Evolutionary conservation across 1,284 basidiomycete genomes (phyloP).

Genomic region (Boletus mariae): DNA sequence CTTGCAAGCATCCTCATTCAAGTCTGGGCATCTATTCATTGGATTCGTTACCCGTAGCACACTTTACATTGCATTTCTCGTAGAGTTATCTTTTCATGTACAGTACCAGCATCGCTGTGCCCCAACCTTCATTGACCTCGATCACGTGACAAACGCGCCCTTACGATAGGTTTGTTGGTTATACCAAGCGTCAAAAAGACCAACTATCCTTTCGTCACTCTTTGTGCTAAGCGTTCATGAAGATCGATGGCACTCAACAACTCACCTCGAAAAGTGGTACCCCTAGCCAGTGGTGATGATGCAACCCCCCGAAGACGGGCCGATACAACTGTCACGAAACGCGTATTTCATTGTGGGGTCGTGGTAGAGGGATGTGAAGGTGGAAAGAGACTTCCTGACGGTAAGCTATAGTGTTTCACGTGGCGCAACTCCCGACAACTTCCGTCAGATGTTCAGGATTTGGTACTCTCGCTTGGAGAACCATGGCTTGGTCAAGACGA

Average conservation of each 20-base stretch:
- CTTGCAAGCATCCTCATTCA: constrained; percentile 21
- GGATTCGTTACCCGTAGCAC: constrained; percentile 9
- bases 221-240: constrained; percentile 17
- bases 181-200: constrained; percentile 1
- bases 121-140: constrained; percentile 6
- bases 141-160: constrained; percentile 28
- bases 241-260: constrained; percentile 41
- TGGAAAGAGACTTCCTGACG: constrained; percentile 63
- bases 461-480: constrained; percentile 71
- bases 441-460: constrained; percentile 67
- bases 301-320: constrained; percentile 39
- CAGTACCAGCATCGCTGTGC: constrained; percentile 4
- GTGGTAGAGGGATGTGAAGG: constrained; percentile 75
- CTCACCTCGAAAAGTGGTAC: constrained; percentile 69
- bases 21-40: constrained; percentile 6
- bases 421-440: neutral
- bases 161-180: constrained; percentile 4
- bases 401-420: constrained; percentile 36
- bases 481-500: constrained; percentile 47
- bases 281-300: constrained; percentile 64
- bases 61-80: constrained; percentile 20
- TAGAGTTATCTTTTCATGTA: constrained; percentile 4
- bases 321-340: constrained; percentile 51
- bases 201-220: neutral
- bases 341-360: constrained; percentile 78